These are phyloP conservation scores for Aquilaria malaccensis DNA, from an alignment of 345 rosid genomes.

Conservation along the genomic window DNA sequence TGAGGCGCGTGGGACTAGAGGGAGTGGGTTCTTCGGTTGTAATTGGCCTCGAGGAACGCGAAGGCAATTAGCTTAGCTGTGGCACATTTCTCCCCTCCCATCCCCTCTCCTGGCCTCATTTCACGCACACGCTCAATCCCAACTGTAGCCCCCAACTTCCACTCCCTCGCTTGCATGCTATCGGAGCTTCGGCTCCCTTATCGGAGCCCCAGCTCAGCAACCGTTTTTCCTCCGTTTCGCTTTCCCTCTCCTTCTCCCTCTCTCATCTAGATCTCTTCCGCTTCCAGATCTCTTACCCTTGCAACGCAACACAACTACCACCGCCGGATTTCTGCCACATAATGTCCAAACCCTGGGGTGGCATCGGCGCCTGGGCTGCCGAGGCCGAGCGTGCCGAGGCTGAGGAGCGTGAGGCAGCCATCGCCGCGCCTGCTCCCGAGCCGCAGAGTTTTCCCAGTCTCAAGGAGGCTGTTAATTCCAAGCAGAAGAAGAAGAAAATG, in stretches of 20 bases:
- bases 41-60: too few species aligned
- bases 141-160: slow-evolving; percentile 1
- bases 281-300: slow-evolving; percentile 12
- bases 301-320: not conserved
- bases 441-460: slow-evolving; percentile 75
- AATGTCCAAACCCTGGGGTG: slow-evolving; percentile 76
- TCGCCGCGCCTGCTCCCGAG: slow-evolving; percentile 21
- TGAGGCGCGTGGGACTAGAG: too few species aligned
- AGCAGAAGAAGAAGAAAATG: slow-evolving; percentile 87
- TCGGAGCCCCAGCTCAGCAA: slow-evolving; percentile 37
- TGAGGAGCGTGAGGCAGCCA: slow-evolving; percentile 37
- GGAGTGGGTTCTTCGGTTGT: too few species aligned
- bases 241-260: slow-evolving; percentile 1
- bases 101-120: too few species aligned
- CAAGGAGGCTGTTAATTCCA: slow-evolving; percentile 54
- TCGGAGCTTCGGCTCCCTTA: slow-evolving; percentile 61
- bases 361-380: slow-evolving; percentile 91
- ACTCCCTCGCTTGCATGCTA: slow-evolving; percentile 26
- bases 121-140: not conserved
- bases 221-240: not conserved
- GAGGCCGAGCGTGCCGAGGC: slow-evolving; percentile 82
- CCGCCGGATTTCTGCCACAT: not conserved
- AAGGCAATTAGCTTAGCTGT: too few species aligned
- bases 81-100: too few species aligned
- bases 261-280: slow-evolving; percentile 9